Percentiles rank a stretch among this genome's conserved stretches.
Evolutionary conservation across 306 rosid genomes (phyloP).

Genomic region (Inga laurina): DNA sequence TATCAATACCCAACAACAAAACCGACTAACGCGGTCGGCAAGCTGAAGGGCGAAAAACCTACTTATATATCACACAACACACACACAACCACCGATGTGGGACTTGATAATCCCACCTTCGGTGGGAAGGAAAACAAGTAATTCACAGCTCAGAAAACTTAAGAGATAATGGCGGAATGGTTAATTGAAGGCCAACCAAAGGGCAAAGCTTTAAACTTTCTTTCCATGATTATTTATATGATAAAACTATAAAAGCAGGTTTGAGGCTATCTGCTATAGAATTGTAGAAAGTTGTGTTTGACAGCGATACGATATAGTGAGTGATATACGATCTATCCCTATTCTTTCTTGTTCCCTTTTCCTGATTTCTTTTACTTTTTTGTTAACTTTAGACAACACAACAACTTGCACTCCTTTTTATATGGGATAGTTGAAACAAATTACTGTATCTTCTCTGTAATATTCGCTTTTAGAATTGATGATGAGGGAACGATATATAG

Average conservation of each 20-base stretch:
- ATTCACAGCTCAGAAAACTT: neutral
- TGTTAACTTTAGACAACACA: neutral
- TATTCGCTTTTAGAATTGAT: constrained; percentile 27
- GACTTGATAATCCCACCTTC: too few relatives aligned
- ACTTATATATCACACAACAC: too few relatives aligned
- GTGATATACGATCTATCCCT: constrained; percentile 3
- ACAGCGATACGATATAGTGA: constrained; percentile 3
- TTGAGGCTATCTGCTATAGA: constrained; percentile 12
- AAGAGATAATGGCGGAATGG: constrained; percentile 18
- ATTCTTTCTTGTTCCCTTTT: neutral
- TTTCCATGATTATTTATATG: neutral
- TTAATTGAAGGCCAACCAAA: neutral
- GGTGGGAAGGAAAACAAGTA: neutral
- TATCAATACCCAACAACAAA: too few relatives aligned
- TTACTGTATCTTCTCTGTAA: constrained; percentile 7
- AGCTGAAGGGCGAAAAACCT: too few relatives aligned
- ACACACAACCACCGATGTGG: too few relatives aligned
- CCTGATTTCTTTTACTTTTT: neutral
- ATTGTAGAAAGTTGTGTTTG: constrained; percentile 20
- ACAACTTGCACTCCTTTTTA: neutral
- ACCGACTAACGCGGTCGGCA: too few relatives aligned
- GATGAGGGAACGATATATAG: neutral
- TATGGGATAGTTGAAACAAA: neutral
- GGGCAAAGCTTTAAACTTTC: constrained; percentile 2
- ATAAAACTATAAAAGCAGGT: constrained; percentile 5